phyloP scores from a whole-genome alignment of 78 protist species.

The Diacronema lutheri region DNA sequence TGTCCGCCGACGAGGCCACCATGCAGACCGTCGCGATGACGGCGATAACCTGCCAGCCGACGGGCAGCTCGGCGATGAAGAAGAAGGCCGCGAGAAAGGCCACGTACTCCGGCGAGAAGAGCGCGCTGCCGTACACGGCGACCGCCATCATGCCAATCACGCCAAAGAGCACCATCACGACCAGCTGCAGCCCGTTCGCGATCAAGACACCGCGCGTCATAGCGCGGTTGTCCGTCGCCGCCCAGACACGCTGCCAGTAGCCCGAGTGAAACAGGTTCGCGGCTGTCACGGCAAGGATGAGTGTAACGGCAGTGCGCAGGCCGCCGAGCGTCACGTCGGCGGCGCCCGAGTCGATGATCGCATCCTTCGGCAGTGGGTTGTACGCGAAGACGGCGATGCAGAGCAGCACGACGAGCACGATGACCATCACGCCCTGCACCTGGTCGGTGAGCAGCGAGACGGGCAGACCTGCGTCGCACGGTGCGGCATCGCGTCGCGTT shows the following conservation, averaged over 20 bases:
- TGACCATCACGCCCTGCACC: conserved; percentile 1
- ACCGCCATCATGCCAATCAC: neutral
- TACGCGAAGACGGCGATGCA: neutral
- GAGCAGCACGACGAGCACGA: neutral
- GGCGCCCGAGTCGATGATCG: neutral
- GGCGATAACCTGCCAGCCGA: neutral
- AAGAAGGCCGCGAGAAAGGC: neutral
- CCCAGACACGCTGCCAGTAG: conserved; percentile 7
- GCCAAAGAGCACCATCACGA: neutral
- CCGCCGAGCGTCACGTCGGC: neutral
- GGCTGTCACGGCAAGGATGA: neutral
- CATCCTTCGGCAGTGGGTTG: neutral
- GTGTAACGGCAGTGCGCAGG: neutral
- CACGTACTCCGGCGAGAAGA: neutral
- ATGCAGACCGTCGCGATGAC: neutral
- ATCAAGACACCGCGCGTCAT: neutral
- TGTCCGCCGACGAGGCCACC: neutral
- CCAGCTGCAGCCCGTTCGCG: neutral
- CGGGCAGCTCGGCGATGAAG: neutral
- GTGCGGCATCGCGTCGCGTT: too few species aligned
- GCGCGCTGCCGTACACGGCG: neutral
- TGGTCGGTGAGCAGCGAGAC: conserved; percentile 4
- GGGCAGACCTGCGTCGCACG: conserved; percentile 9
- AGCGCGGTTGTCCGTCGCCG: neutral
- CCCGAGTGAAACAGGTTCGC: neutral